Evolutionary conservation across 169 alveolate genomes (phyloP), one percentile per base, ranked within the genome.

Genomic region (Plasmodium vivax): DNA sequence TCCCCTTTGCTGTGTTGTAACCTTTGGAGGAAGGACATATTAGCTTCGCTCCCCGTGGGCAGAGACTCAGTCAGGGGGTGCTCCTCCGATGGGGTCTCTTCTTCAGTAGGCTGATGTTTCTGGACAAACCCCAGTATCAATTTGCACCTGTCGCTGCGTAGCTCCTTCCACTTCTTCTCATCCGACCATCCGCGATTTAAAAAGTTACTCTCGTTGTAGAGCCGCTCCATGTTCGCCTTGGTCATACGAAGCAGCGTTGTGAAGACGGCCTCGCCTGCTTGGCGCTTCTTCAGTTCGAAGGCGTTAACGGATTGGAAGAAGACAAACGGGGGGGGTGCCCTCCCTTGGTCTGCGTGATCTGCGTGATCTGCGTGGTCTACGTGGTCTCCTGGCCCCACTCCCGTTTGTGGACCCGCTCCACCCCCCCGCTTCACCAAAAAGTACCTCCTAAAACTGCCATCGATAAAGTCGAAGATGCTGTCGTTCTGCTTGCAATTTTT

Each of bases 181-280:
- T 93, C 96, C 41, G 87, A 85, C 97, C 97, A 96, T 0, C 97
- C 97, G n/a, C 38, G 74, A 27, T 95, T 96, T 45, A 92, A 71
- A 73, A 96, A 96, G 23, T 94, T 85, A 41, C 92, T 54, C 71
- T 84, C 95, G 43, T 96, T 73, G 95, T 96, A 96, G 23, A 96
- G 82, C 7, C 62, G 27, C 27, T 81, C 51, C 97, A 96, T 96
- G 84, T 96, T 96, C 7, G 32, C 34, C 68, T 90, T 95, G 4
- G 96, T 95, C 16, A 96, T 88, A 38, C 41, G 74, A 27, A 93
- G n/a, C 56, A 85, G 0, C 5, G 23, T 36, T 10, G 41, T 73
- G 38, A 73, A 73, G 3, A 85, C 6, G 0, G 9, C 8, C 2
- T 34, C 51, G 1, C 54, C 34, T 45, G 12, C 38, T 16, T 23